Percentiles rank a stretch among this genome's conserved stretches.
These are phyloP conservation scores for Talaromyces pinophilus DNA, from an alignment of 2,329 filamentous ascomycete genomes.

Conservation along the genomic window DNA sequence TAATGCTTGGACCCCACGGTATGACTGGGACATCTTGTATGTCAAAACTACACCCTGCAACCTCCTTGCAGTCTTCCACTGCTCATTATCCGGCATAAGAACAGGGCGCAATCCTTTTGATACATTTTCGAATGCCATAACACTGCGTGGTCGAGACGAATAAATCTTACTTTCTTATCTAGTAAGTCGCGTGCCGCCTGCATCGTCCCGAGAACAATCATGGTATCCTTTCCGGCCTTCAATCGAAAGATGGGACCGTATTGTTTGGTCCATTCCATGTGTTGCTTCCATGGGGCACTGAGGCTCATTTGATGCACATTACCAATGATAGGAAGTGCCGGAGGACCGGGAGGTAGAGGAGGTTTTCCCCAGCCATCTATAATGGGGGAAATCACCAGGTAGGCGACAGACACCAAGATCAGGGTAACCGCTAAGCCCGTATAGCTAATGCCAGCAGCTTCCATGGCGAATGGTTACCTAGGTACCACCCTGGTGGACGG, in stretches of 20 bases:
- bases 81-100: slow-evolving; percentile 53
- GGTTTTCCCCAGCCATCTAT: slow-evolving; percentile 1
- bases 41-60: slow-evolving; percentile 49
- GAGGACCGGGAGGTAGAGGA: slow-evolving; percentile 28
- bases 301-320: slow-evolving; percentile 28
- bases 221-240: slow-evolving; percentile 26
- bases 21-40: slow-evolving; percentile 37
- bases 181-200: slow-evolving; percentile 39
- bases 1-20: slow-evolving; percentile 48
- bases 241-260: slow-evolving; percentile 12
- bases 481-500: slow-evolving; percentile 1
- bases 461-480: background rate
- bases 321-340: slow-evolving; percentile 28
- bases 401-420: background rate
- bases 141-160: slow-evolving; percentile 37
- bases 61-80: slow-evolving; percentile 45
- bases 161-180: slow-evolving; percentile 44
- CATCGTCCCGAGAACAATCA: slow-evolving; percentile 21
- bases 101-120: slow-evolving; percentile 43
- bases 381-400: background rate
- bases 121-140: slow-evolving; percentile 22
- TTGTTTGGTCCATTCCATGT: slow-evolving; percentile 24
- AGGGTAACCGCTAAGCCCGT: background rate
- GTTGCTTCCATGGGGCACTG: slow-evolving; percentile 26
- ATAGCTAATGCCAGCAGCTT: background rate